Conservation (phyloP, 2,329 filamentous ascomycete genomes). For the Fusarium chaquense region DNA sequence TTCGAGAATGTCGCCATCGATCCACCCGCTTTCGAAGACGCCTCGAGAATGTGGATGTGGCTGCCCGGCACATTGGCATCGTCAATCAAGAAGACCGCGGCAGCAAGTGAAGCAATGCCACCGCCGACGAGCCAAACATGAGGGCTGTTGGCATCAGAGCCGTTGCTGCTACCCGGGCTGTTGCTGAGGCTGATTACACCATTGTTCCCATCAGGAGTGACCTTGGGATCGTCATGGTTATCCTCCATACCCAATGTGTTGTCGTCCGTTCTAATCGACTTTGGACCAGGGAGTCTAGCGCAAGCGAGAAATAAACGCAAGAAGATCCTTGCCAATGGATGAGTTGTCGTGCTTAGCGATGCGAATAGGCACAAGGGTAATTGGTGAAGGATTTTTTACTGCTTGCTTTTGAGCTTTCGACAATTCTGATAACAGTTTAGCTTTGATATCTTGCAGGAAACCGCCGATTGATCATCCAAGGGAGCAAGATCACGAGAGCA, state of each 20-base stretch:
- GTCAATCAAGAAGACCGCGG: conserved; percentile 45
- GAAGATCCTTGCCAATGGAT: conserved; percentile 25
- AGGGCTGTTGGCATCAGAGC: conserved; percentile 16
- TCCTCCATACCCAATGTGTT: conserved; percentile 22
- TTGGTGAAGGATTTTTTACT: conserved; percentile 13
- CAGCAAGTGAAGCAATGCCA: conserved; percentile 45
- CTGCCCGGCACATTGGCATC: conserved; percentile 43
- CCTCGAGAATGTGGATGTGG: conserved; percentile 47
- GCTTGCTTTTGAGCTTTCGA: conserved; percentile 14
- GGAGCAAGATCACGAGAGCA: conserved; percentile 20
- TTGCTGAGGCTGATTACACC: conserved; percentile 29
- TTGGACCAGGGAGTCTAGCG: conserved; percentile 29
- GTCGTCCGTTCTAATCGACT: conserved; percentile 4
- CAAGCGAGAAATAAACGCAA: conserved; percentile 24
- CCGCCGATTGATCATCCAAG: background rate
- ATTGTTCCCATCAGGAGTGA: background rate
- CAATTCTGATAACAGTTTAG: conserved; percentile 13
- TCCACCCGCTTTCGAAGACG: conserved; percentile 41
- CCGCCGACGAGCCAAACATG: conserved; percentile 48
- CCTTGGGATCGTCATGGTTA: conserved; percentile 1
- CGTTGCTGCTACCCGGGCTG: conserved; percentile 31
- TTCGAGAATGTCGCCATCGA: conserved; percentile 42
- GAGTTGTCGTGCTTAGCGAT: conserved; percentile 19
- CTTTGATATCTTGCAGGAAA: conserved; percentile 6
- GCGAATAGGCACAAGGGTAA: conserved; percentile 8